These are phyloP conservation scores for Actinomortierella ambigua DNA, from an alignment of 371 early-diverging fungal genomes.

Conservation along the genomic window DNA sequence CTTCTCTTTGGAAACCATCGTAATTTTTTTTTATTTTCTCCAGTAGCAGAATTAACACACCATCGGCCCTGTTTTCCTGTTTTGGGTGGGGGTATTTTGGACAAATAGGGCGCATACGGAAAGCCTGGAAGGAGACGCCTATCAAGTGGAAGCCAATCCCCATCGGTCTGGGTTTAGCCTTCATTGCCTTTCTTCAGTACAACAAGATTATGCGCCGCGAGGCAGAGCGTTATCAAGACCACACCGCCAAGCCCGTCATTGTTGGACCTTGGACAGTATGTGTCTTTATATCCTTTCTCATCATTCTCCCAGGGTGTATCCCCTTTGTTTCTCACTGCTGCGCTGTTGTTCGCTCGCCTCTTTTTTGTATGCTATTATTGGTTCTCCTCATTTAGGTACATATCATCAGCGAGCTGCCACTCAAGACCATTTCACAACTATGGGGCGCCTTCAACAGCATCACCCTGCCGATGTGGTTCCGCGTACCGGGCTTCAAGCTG, in stretches of 20 bases:
- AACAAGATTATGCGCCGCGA: slow-evolving; percentile 50
- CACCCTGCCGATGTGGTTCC: slow-evolving; percentile 79
- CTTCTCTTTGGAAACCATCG: no score
- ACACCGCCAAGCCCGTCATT: slow-evolving; percentile 53
- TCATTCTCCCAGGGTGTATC: no score
- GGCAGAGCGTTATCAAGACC: slow-evolving; percentile 26
- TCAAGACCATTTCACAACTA: slow-evolving; percentile 85
- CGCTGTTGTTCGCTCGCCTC: slow-evolving; percentile 4
- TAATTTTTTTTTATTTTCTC: no score
- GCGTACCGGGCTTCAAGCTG: slow-evolving; percentile 73
- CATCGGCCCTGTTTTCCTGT: no score
- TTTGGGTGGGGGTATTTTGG: no score
- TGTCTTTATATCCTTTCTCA: not conserved
- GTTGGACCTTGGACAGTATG: slow-evolving; percentile 87
- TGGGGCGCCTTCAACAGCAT: slow-evolving; percentile 91
- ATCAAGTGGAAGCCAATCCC: slow-evolving; percentile 81
- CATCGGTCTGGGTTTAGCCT: slow-evolving; percentile 77
- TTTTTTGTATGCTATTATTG: not conserved
- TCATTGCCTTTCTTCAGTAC: slow-evolving; percentile 73
- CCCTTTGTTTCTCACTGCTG: no score
- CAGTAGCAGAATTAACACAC: no score
- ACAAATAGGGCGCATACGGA: slow-evolving; percentile 33
- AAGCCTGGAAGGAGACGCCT: slow-evolving; percentile 62
- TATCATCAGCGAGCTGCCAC: slow-evolving; percentile 83
- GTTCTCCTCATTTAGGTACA: slow-evolving; percentile 63